Conservation (phyloP, 306 rosid species). For the Benincasa hispida region DNA sequence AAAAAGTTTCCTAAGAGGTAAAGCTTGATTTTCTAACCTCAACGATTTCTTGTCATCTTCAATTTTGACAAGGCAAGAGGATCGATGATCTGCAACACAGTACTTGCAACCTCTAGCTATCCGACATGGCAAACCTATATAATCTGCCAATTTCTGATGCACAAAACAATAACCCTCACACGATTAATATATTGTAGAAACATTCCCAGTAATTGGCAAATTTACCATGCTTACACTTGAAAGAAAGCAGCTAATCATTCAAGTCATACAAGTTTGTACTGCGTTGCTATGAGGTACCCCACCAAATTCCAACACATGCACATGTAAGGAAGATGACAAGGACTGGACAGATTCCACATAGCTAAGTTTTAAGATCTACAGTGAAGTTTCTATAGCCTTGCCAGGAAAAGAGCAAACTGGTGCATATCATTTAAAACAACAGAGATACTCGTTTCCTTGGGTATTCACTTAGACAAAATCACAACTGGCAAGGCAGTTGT, state of each 20-base stretch:
- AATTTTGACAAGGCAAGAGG: conserved; percentile 89
- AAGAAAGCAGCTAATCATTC: not conserved
- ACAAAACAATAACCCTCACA: conserved; percentile 3
- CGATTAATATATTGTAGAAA: not conserved
- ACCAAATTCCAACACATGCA: not conserved
- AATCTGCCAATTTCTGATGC: conserved; percentile 84
- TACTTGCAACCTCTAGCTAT: conserved; percentile 94
- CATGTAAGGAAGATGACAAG: not conserved
- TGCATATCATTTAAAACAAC: not conserved
- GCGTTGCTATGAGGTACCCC: not conserved
- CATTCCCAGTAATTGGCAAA: not conserved
- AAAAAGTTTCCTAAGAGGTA: not conserved
- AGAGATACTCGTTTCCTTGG: not conserved
- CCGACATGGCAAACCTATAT: conserved; percentile 95
- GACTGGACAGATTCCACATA: not conserved
- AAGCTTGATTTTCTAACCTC: conserved; percentile 37
- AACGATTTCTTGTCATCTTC: conserved; percentile 46
- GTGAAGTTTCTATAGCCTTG: not conserved
- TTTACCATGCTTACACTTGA: not conserved
- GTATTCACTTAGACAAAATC: not conserved
- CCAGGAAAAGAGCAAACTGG: not conserved
- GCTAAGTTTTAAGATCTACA: not conserved
- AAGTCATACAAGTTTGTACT: not conserved
- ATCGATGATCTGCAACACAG: conserved; percentile 85
- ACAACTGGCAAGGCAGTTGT: not conserved